Conservation (phyloP, 768 basidiomycete genomes). For the Trichaptum fuscoviolaceum region DNA sequence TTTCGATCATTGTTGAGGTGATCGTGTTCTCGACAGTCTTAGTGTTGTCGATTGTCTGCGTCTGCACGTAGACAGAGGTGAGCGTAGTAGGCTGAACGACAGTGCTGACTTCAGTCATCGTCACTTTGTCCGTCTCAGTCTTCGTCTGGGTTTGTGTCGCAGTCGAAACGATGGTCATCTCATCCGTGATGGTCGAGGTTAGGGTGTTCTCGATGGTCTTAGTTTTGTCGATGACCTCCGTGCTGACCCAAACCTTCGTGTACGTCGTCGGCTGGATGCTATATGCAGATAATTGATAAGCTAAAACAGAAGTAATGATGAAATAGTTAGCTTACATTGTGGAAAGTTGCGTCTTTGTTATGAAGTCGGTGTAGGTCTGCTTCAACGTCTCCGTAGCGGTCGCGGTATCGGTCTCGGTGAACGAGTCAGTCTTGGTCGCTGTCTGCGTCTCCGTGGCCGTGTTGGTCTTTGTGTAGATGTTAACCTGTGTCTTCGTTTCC, state of each 20-base stretch:
- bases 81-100: constrained; percentile 54
- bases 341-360: constrained; percentile 48
- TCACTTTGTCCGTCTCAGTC: constrained; percentile 45
- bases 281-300: not conserved
- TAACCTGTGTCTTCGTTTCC: constrained; percentile 51
- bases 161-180: constrained; percentile 30
- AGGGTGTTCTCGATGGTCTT: constrained; percentile 46
- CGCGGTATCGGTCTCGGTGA: constrained; percentile 38
- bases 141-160: constrained; percentile 46
- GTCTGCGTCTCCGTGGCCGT: constrained; percentile 27
- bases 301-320: not conserved
- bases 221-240: constrained; percentile 58
- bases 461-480: constrained; percentile 43
- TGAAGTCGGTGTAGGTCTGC: constrained; percentile 51
- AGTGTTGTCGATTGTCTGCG: constrained; percentile 54
- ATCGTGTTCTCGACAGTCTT: constrained; percentile 53
- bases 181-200: constrained; percentile 32
- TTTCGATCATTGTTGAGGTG: constrained; percentile 46
- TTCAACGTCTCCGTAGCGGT: constrained; percentile 40
- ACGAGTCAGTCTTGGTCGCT: constrained; percentile 28
- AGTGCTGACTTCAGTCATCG: constrained; percentile 49
- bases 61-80: constrained; percentile 48
- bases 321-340: constrained; percentile 26
- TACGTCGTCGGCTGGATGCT: constrained; percentile 52
- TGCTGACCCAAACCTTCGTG: constrained; percentile 46